Evolutionary conservation across 495 filamentous ascomycete genomes (phyloP), one percentile per base, ranked within the genome.

Genomic region (Daldinia vernicosa): DNA sequence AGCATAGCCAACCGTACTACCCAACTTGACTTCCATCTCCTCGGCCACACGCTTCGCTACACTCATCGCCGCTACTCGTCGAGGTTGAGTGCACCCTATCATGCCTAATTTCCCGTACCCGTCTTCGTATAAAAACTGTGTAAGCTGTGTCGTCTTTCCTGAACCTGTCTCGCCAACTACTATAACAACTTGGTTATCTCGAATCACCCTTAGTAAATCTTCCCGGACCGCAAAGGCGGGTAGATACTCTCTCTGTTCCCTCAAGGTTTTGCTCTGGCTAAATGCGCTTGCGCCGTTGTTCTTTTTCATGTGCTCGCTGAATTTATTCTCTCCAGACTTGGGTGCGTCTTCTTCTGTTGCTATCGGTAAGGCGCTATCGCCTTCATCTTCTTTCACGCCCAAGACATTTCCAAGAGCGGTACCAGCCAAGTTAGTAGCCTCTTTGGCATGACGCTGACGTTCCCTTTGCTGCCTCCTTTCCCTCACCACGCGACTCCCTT

Each of bases 41-140:
- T 99, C 96, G 68, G 93, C 93, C 26, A 99, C 96, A 82, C 96
- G 93, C 79, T 98, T 98, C 11, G 96, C 96, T 30, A 99, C 96
- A 79, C 93, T 97, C 96, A 99, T 99, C 2, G 96, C 95, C 39
- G 95, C 95, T 26, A 98, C 95, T 85, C 95, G 90, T 71, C 95
- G 88, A 62, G 95, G 95, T 72, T 98, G 95, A 24, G 95, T 98
- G 75, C 95, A 98, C 0, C 94, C 94, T 70, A 98, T 98, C 84
- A 97, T 89, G 45, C 95, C 95, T 43, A 82, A 77, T 60, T 92
- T 91, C 32, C 89, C 91, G 76, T 97, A 98, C 14, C 95, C 95
- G 69, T 97, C 95, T 79, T 98, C 95, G 76, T 94, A 91, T 17
- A 98, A 83, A 71, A 97, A 98, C 76, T 98, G 95, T 0, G 95